Evolutionary conservation across 257 asterid genomes (phyloP), one percentile per base, ranked within the genome.

Genomic region (Solanum lycopersicoides): DNA sequence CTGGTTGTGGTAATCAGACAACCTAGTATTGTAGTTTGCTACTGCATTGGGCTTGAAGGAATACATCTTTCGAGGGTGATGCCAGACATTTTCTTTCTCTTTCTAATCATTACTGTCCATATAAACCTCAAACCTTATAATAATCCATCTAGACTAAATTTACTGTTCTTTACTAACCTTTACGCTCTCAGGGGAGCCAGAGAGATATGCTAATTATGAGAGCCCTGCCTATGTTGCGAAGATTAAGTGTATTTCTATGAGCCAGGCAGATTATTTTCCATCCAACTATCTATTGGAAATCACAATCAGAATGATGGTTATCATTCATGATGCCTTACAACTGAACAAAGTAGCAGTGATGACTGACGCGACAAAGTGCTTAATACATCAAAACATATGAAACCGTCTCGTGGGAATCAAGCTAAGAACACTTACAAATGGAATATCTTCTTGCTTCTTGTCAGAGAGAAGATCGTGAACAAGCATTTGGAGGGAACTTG

Each of bases 391-490:
- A 56, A 75, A 37, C 83, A 74, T 53, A 75, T 84, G 71, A 15
- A 44, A 41, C 71, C 47, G 59, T 53, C 14, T 34, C 7, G 18
- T 53, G n/a, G 50, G 21, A 77, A 80, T 16, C 35, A 85, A 47
- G 42, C 35, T 77, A 72, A 76, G 32, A 72, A 60, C 65, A 91
- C 99, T 93, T 90, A 94, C 99, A 88, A 87, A 23, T 44, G 99
- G 97, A 86, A 97, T 92, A 45, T 97, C 99, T 89, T 97, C 98
- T 88, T 86, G 91, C 50, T 89, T 92, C 92, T 92, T 95, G 86
- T 93, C 98, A 32, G 91, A 88, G 83, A 97, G 93, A 92, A 97
- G 92, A 63, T 92, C 90, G 7, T 87, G 91, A 60, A 97, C 92
- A 60, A 93, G 94, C 45, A 79, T 75, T 28, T 90, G 92, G 89